Base-by-base conservation (phyloP, 75 land plant genomes). In the Cupressus sempervirens region DNA sequence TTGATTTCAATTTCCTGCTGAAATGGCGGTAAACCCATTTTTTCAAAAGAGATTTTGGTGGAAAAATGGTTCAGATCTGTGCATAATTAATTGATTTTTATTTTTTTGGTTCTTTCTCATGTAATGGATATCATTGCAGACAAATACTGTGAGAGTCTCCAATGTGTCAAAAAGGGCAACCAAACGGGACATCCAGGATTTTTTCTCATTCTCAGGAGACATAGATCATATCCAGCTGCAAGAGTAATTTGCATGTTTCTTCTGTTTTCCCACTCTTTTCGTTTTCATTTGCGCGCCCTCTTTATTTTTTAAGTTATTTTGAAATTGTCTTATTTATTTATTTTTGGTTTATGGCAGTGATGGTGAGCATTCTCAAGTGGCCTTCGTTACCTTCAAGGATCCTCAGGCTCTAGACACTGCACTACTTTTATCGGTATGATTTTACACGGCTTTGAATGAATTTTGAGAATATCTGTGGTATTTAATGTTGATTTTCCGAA, bases 131-230 rank as follows among this genome's bases (percentile, higher is more conserved):
- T 26, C 9, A 20, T 84, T 54, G 67, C 90, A 94, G 98, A 90
- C 92, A 34, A 89, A 90, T 56, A 97, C 98, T 12, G 96, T 97
- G 13, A 91, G 91, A 56, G 99, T 97, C 1, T 83, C 90, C 81
- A 88, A 93, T 83, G 56, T 97, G 29, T 97, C 99, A 73, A 91
- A 89, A 85, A 91, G 90, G 87, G 99, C 96, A n/a, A 88, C 86
- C 4, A 91, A 95, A 81, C 90, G 94, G 68, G 99, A 97, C 89
- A 94, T 96, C 84, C 90, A 88, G 52, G 95, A 97, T 89, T 97
- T 97, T 87, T 97, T 97, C 85, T 97, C 99, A 36, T 97, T 97
- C 73, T 96, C 99, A 29, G 99, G 99, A 35, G 99, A 94, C 30
- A 97, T 97, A 74, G 96, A 94, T 62, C 89, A 84, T 83, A 85